Evolutionary conservation across 805 yeast genomes (phyloP).

Genomic region (Candida nanaspora): DNA sequence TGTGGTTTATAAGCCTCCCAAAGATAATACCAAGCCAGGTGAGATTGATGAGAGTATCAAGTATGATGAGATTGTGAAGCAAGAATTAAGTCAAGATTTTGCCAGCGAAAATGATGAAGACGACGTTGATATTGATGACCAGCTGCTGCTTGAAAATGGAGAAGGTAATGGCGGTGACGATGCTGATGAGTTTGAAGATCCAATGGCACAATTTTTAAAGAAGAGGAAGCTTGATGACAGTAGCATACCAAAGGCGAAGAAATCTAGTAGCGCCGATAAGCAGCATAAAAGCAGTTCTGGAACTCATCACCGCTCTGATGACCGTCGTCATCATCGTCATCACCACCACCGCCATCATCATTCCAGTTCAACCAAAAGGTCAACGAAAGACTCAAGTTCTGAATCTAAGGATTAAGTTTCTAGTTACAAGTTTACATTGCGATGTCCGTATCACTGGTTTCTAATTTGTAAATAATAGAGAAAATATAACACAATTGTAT

Average conservation of each 20-base stretch:
- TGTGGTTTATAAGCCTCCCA: constrained; percentile 44
- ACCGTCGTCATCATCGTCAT: not conserved
- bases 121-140: constrained; percentile 4
- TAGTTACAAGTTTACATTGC: too few species aligned
- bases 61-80: constrained; percentile 28
- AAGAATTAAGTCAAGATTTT: constrained; percentile 41
- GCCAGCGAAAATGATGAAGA: constrained; percentile 27
- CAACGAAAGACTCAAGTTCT: too few species aligned
- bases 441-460: too few species aligned
- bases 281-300: not conserved
- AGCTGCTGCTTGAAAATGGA: not conserved
- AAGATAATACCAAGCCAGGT: constrained; percentile 12
- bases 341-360: not conserved
- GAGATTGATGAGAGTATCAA: constrained; percentile 2
- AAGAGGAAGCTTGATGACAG: too few species aligned
- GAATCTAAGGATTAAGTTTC: too few species aligned
- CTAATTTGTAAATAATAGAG: too few species aligned
- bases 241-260: too few species aligned
- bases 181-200: constrained; percentile 29
- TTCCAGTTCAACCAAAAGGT: too few species aligned
- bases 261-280: not conserved
- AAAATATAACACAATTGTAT: too few species aligned
- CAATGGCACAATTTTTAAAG: constrained; percentile 26
- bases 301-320: not conserved
- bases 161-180: constrained; percentile 9